phyloP scores from a whole-genome alignment of 2,329 filamentous ascomycete genomes.

The Exophiala alcalophila region DNA sequence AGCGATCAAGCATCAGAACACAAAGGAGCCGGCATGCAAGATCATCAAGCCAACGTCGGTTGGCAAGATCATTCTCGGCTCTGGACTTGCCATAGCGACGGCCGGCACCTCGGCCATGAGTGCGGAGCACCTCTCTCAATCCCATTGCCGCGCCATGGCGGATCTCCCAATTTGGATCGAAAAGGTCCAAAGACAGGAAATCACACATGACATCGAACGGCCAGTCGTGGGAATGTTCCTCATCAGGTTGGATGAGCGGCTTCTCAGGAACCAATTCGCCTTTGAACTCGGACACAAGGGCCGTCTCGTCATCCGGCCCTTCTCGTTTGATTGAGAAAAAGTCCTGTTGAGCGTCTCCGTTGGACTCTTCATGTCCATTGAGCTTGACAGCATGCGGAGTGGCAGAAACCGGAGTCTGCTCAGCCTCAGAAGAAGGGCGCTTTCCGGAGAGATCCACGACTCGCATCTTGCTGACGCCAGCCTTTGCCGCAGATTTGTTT shows the following conservation, averaged over 20 bases:
- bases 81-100: constrained; percentile 67
- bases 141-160: constrained; percentile 96
- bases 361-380: constrained; percentile 58
- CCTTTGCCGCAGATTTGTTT: constrained; percentile 82
- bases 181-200: constrained; percentile 88
- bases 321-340: constrained; percentile 86
- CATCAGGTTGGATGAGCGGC: constrained; percentile 76
- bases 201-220: constrained; percentile 92
- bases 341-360: constrained; percentile 65
- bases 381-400: constrained; percentile 58
- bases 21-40: constrained; percentile 91
- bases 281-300: constrained; percentile 94
- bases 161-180: constrained; percentile 91
- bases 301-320: constrained; percentile 81
- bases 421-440: constrained; percentile 61
- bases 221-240: constrained; percentile 80
- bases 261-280: constrained; percentile 77
- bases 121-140: constrained; percentile 81
- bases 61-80: constrained; percentile 72
- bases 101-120: constrained; percentile 88
- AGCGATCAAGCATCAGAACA: constrained; percentile 94
- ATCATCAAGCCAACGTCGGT: constrained; percentile 86
- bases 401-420: constrained; percentile 50
- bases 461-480: constrained; percentile 82
- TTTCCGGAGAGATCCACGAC: constrained; percentile 81